A percentile compares a stretch with the other conserved stretches of the same genome.
phyloP scores from a whole-genome alignment of 148 eudicot genomes.

The Tetragonia tetragonoides region DNA sequence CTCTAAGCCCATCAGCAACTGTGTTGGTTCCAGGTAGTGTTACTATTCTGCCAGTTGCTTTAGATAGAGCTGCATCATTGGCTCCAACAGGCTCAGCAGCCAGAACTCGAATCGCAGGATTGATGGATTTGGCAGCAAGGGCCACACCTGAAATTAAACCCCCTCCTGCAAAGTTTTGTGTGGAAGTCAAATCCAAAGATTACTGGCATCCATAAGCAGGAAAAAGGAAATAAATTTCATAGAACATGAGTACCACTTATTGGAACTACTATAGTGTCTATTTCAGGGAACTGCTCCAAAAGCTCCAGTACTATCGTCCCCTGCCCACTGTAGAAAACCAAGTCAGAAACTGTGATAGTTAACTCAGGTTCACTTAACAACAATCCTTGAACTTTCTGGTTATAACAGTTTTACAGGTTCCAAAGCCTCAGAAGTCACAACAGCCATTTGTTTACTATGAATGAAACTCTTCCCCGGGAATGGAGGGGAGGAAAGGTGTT shows the following conservation, averaged over 20 bases:
- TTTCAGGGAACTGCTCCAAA: conserved; percentile 75
- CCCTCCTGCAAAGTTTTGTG: conserved; percentile 55
- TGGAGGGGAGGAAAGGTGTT: not conserved
- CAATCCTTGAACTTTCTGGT: too few relatives aligned
- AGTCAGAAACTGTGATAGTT: not conserved
- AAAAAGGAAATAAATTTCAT: not conserved
- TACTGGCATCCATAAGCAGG: not conserved
- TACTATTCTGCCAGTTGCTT: conserved; percentile 60
- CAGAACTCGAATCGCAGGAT: conserved; percentile 65
- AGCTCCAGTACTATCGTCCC: conserved; percentile 93
- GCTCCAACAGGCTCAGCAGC: conserved; percentile 99
- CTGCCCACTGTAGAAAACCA: conserved; percentile 59
- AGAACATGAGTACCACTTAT: conserved; percentile 72
- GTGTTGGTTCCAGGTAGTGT: conserved; percentile 68
- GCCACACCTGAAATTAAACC: conserved; percentile 95
- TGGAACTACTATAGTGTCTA: conserved; percentile 85
- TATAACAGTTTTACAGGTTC: too few relatives aligned
- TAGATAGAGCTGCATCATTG: conserved; percentile 86
- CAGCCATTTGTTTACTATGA: too few relatives aligned
- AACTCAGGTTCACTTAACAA: too few relatives aligned
- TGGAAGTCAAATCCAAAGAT: not conserved
- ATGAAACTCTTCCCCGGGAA: too few relatives aligned
- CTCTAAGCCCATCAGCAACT: conserved; percentile 94
- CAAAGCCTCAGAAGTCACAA: too few relatives aligned
- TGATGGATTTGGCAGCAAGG: conserved; percentile 88